Base-by-base conservation (phyloP, 257 asterid species). In the Fraxinus americana region DNA sequence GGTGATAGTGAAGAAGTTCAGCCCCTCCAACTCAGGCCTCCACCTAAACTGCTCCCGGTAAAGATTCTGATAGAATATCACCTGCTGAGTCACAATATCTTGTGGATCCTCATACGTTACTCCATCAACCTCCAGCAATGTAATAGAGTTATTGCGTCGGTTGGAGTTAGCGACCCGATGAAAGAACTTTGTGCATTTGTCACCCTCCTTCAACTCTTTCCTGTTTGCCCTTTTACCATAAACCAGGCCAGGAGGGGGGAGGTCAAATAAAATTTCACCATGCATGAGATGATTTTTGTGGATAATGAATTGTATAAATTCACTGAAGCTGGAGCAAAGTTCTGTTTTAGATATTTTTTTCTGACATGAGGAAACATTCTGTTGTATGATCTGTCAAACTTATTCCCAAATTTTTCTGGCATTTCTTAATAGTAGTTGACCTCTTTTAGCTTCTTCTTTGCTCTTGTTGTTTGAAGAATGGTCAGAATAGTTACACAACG, bases 161-260 rank as follows among this genome's bases (percentile, higher is more conserved):
- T n/a, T n/a, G n/a, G n/a, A n/a, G n/a, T n/a, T n/a, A n/a, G n/a
- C n/a, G n/a, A n/a, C n/a, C n/a, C n/a, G n/a, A n/a, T n/a, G n/a
- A n/a, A n/a, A n/a, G n/a, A n/a, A n/a, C n/a, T n/a, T n/a, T n/a
- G n/a, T n/a, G n/a, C n/a, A n/a, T n/a, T n/a, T n/a, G n/a, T n/a
- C n/a, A n/a, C n/a, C n/a, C n/a, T n/a, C n/a, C n/a, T n/a, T n/a
- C n/a, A n/a, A n/a, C 72, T 38, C 23, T 32, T 38, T 63, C 21
- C 68, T 80, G 38, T 52, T 45, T 79, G 11, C 52, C 72, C 36
- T 65, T n/a, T 52, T 43, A 41, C 67, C 39, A 75, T 67, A 63
- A 45, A 48, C 59, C n/a, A 16, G 21, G 21, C 6, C 7, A 14
- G 59, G 21, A 5, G 59, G n/a, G 59, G 21, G 57, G 54, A 1